Conservation (phyloP, 495 filamentous ascomycete species). For the Penicillium turbatum region DNA sequence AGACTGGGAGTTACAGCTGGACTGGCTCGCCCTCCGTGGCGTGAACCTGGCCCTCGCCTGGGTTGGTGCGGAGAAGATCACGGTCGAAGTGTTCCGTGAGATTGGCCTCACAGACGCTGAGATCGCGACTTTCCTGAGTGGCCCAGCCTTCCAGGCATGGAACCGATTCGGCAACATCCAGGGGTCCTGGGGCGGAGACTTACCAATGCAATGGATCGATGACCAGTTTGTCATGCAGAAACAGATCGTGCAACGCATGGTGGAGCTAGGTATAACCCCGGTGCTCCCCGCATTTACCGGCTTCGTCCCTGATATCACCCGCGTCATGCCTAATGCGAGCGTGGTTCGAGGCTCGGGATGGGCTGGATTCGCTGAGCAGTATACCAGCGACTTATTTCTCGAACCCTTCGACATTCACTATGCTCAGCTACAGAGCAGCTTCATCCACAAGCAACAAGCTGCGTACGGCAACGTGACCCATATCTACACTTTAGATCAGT, state of each 20-base stretch:
- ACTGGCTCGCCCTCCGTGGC: conserved; percentile 52
- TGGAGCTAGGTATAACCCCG: conserved; percentile 51
- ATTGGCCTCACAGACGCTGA: conserved; percentile 46
- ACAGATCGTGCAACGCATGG: conserved; percentile 47
- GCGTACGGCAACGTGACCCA: conserved; percentile 48
- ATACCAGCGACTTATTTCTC: conserved; percentile 49
- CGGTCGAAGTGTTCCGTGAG: conserved; percentile 47
- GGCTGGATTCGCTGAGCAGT: conserved; percentile 37
- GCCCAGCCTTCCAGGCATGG: conserved; percentile 53
- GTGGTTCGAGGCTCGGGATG: conserved; percentile 46
- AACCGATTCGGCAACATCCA: conserved; percentile 55
- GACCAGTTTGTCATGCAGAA: conserved; percentile 44
- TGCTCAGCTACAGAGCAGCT: conserved; percentile 40
- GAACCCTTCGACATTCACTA: conserved; percentile 47
- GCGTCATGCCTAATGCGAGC: conserved; percentile 39
- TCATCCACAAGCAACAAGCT: conserved; percentile 45
- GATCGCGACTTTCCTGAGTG: conserved; percentile 43
- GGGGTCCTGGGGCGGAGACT: conserved; percentile 42
- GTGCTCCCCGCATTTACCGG: conserved; percentile 47
- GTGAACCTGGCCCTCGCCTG: conserved; percentile 52
- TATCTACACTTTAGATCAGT: conserved; percentile 53
- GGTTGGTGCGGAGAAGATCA: conserved; percentile 50
- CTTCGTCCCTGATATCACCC: conserved; percentile 43
- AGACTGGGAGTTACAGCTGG: conserved; percentile 51
- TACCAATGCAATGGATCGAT: conserved; percentile 44